These are phyloP conservation scores for Pyrus bretschneideri DNA, from an alignment of 306 rosid species.

Conservation along the genomic window DNA sequence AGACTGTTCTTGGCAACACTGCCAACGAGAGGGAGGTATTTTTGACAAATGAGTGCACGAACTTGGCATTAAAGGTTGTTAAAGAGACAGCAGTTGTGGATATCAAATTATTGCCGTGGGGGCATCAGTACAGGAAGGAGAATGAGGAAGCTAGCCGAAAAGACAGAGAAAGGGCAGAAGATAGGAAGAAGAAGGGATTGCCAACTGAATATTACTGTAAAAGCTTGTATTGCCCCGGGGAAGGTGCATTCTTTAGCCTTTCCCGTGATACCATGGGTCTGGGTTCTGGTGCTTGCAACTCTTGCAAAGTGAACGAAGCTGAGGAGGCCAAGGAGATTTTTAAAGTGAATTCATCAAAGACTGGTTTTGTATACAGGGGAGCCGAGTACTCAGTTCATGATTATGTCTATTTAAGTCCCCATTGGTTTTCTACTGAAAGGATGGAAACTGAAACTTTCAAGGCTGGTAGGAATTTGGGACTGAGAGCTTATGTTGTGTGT, in stretches of 20 bases:
- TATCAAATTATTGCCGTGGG: constrained; percentile 57
- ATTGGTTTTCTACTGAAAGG: constrained; percentile 45
- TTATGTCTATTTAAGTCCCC: constrained; percentile 57
- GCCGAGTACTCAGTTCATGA: constrained; percentile 56
- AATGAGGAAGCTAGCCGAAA: constrained; percentile 42
- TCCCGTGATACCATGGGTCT: constrained; percentile 56
- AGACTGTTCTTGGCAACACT: constrained; percentile 86
- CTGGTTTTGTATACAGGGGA: constrained; percentile 50
- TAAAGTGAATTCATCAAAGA: constrained; percentile 47
- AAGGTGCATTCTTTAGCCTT: constrained; percentile 74
- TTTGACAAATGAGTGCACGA: constrained; percentile 68
- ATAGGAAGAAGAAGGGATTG: constrained; percentile 68
- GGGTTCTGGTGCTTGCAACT: constrained; percentile 68
- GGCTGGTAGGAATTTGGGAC: constrained; percentile 82
- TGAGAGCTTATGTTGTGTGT: constrained; percentile 76
- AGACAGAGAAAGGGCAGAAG: constrained; percentile 76
- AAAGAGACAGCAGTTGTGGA: constrained; percentile 41
- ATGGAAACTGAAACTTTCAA: constrained; percentile 48
- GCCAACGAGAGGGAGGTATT: constrained; percentile 85
- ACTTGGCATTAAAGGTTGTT: constrained; percentile 44
- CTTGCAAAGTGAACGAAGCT: constrained; percentile 53
- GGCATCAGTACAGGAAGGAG: constrained; percentile 66
- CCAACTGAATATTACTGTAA: constrained; percentile 73
- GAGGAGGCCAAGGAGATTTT: constrained; percentile 50
- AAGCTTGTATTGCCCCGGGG: constrained; percentile 80